These are phyloP conservation scores for Sporothrix inflata DNA, from an alignment of 2,329 filamentous ascomycete species.

Conservation along the genomic window DNA sequence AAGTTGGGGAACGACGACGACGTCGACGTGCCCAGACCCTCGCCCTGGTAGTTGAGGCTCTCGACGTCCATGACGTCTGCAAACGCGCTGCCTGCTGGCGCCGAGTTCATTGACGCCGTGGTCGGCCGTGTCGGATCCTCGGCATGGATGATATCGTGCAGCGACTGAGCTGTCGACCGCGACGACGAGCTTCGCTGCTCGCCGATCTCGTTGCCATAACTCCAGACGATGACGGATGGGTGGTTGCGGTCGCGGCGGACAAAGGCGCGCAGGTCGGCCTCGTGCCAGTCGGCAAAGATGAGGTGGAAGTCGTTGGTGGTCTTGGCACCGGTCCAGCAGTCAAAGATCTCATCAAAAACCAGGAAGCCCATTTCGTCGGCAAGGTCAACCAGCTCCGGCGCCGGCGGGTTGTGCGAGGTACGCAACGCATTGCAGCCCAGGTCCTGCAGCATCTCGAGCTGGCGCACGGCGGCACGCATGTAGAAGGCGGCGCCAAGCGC, in stretches of 20 bases:
- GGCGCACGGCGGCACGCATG: conserved; percentile 50
- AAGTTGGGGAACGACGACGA: conserved; percentile 47
- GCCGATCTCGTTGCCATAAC: conserved; percentile 57
- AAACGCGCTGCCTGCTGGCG: conserved; percentile 46
- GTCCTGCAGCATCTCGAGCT: conserved; percentile 54
- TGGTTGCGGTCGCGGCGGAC: conserved; percentile 60
- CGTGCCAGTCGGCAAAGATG: conserved; percentile 57
- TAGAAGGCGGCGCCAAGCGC: conserved; percentile 56
- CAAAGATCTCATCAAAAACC: conserved; percentile 59
- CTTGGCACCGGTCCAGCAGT: conserved; percentile 54
- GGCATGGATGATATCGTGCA: conserved; percentile 48
- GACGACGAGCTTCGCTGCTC: conserved; percentile 49
- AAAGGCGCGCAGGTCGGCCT: conserved; percentile 55
- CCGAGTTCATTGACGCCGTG: conserved; percentile 53
- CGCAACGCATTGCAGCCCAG: conserved; percentile 56
- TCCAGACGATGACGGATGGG: conserved; percentile 56
- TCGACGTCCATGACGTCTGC: conserved; percentile 50
- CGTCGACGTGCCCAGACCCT: conserved; percentile 44
- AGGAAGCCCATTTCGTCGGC: conserved; percentile 55
- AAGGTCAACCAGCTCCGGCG: conserved; percentile 53
- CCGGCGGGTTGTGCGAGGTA: conserved; percentile 58
- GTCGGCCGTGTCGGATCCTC: conserved; percentile 54
- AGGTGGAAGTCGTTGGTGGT: conserved; percentile 53
- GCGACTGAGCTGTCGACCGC: conserved; percentile 39
- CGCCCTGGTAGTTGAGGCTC: conserved; percentile 61